Conservation (phyloP, 169 alveolate species). For the Toxoplasma gondii region DNA sequence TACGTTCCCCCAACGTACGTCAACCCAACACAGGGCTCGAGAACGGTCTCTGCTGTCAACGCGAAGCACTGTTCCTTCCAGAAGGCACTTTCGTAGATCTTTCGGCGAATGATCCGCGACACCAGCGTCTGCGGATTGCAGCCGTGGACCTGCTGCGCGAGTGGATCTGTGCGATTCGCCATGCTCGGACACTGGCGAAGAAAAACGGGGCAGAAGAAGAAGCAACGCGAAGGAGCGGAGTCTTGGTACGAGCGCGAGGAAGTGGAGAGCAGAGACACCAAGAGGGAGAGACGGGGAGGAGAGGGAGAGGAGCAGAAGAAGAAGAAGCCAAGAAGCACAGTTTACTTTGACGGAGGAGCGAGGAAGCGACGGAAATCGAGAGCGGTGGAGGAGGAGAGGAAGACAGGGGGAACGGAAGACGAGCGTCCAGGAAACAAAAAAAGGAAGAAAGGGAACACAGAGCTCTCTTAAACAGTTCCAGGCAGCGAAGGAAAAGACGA, state of each 20-base stretch:
- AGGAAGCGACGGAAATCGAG: no score
- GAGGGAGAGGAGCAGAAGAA: no score
- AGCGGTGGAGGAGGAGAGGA: neutral
- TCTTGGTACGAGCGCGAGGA: neutral
- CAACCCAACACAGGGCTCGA: slow-evolving; percentile 94
- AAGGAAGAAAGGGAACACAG: no score
- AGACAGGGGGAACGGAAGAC: neutral
- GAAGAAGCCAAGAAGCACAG: no score
- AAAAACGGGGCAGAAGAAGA: neutral
- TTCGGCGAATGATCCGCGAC: slow-evolving; percentile 85
- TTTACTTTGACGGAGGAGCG: no score
- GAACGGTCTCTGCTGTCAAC: slow-evolving; percentile 90
- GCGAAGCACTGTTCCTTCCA: slow-evolving; percentile 93
- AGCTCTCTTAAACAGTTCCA: neutral
- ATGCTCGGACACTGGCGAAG: slow-evolving; percentile 7
- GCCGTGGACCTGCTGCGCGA: slow-evolving; percentile 84
- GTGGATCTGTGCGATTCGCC: slow-evolving; percentile 92
- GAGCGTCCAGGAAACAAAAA: neutral
- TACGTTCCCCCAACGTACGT: slow-evolving; percentile 97
- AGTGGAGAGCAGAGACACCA: neutral
- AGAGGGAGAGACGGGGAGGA: no score
- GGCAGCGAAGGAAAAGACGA: neutral
- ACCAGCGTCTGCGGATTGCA: slow-evolving; percentile 88
- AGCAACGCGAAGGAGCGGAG: neutral
- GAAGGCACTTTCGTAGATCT: slow-evolving; percentile 83